Evolutionary conservation across 805 yeast species (phyloP), one percentile per base, ranked within the genome.

Genomic region (Wickerhamiella spandovensis): DNA sequence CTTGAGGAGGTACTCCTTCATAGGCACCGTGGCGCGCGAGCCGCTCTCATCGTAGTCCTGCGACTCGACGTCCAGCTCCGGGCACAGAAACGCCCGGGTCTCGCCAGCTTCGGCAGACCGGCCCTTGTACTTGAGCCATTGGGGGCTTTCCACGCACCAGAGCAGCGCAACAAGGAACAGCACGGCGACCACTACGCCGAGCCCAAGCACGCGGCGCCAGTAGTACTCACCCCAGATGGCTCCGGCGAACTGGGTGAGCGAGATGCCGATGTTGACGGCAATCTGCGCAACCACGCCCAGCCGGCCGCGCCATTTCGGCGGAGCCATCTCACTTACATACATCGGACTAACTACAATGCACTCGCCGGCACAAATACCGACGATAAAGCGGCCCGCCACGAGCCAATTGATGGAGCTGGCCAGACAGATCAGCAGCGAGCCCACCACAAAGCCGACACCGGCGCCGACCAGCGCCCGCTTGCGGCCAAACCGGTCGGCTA

Each of bases 201-300:
- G 64, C n/a, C 77, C 66, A 44, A 92, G 67, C 7, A 90, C 71
- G 45, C 63, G 68, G 56, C 97, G 73, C 97, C 97, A 92, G 35
- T 68, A 66, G 43, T 75, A 71, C 49, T 76, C 79, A 21, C 92
- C 78, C 79, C 82, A 82, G 25, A 61, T 56, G 9, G 85, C 69
- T 0, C 96, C 94, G 15, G 85, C 64, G 3, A 79, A 54, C 66
- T 90, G 97, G 0, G 95, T 84, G 20, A 80, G 53, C 38, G 90
- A 68, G 45, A 92, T 92, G 0, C 98, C 98, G 20, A 82, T 56
- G 59, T 89, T 92, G 51, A 88, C 81, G 24, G 84, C 78, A 1
- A 87, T 82, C 67, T 92, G 98, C 54, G 84, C 84, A 84, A 86
- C 81, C 17, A 95, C 76, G 0, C 98, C 98, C 51, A 92, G 71